Conservation (phyloP, 2,329 filamentous ascomycete species). For the Fusarium drepaniforme region DNA sequence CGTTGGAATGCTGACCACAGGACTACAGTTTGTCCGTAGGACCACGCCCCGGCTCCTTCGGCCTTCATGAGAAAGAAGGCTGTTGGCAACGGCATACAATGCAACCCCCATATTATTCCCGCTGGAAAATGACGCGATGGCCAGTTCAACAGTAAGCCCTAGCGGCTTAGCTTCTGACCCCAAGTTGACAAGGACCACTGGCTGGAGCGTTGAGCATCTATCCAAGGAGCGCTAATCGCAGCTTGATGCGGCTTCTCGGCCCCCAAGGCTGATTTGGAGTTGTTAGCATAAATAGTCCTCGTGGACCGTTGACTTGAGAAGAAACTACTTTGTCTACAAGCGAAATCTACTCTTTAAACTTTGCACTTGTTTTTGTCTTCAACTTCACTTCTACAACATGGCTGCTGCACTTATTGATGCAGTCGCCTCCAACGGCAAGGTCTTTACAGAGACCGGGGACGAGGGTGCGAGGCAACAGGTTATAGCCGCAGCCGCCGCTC, state of each 20-base stretch:
- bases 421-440: constrained; percentile 17
- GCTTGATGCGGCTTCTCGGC: background rate
- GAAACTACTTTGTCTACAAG: background rate
- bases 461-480: constrained; percentile 13
- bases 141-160: background rate
- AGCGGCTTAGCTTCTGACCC: background rate
- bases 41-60: background rate
- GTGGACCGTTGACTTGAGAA: background rate
- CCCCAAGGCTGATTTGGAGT: background rate
- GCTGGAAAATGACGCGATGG: background rate
- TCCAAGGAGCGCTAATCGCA: background rate
- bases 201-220: background rate
- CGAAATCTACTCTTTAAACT: background rate
- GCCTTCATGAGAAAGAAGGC: background rate
- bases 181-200: background rate
- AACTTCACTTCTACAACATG: constrained; percentile 1
- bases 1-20: background rate
- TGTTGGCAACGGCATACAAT: background rate
- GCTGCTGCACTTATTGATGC: constrained; percentile 8
- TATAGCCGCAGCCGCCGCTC: constrained; percentile 12
- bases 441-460: constrained; percentile 11
- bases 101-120: background rate
- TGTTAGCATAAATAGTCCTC: background rate
- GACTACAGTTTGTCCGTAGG: background rate
- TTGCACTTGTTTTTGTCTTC: background rate